phyloP scores from a whole-genome alignment of 345 rosid species.

The Turnera subulata region DNA sequence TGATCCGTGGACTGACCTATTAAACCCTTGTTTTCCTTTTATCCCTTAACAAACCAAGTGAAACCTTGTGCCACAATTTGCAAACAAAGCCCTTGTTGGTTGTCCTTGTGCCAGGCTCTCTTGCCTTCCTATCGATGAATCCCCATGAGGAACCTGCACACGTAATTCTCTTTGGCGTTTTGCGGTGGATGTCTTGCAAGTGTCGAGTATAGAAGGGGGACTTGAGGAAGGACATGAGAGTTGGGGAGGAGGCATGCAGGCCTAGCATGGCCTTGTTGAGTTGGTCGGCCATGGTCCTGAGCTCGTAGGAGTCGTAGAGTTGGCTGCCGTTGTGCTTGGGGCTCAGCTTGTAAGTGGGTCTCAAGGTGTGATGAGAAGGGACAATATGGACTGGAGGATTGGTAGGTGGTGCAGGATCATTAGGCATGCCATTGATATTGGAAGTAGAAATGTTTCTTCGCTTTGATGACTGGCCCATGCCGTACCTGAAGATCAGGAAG shows the following conservation, averaged over 20 bases:
- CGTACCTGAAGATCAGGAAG: neutral
- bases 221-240: constrained; percentile 6
- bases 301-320: constrained; percentile 41
- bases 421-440: neutral
- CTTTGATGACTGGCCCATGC: neutral
- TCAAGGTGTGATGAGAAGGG: neutral
- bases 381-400: neutral
- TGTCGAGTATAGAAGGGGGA: constrained; percentile 19
- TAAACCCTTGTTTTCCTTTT: neutral
- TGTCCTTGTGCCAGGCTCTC: neutral
- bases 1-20: neutral
- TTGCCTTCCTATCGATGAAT: neutral
- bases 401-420: too few relatives aligned
- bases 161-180: constrained; percentile 15
- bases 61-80: neutral
- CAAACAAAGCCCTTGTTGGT: neutral
- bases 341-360: constrained; percentile 17
- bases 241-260: constrained; percentile 17
- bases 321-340: constrained; percentile 26
- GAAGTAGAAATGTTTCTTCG: neutral
- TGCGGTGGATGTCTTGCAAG: constrained; percentile 7
- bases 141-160: neutral
- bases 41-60: neutral
- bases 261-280: constrained; percentile 40
- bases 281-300: constrained; percentile 32